phyloP scores from a whole-genome alignment of 78 protist genomes.

The Blattamonas nauphoetae region DNA sequence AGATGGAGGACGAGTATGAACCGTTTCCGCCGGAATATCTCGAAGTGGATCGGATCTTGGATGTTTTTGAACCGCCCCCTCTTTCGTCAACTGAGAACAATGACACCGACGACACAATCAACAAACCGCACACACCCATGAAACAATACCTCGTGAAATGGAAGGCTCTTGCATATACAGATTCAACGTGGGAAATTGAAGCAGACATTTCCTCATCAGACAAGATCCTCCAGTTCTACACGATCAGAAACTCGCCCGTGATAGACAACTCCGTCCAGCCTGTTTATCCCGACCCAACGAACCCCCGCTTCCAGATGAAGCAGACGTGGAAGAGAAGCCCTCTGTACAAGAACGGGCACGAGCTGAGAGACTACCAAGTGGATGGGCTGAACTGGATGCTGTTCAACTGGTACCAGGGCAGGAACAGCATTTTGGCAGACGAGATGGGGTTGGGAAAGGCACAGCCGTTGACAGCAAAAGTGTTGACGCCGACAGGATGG shows the following conservation, averaged over 20 bases:
- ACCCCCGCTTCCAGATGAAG: too few relatives aligned
- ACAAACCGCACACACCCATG: neutral
- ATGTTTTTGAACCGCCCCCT: neutral
- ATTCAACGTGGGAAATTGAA: conserved; percentile 6
- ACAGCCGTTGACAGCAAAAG: too few relatives aligned
- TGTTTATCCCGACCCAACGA: too few relatives aligned
- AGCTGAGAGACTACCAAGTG: conserved; percentile 13
- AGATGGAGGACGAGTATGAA: neutral
- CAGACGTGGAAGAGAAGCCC: too few relatives aligned
- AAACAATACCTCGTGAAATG: conserved; percentile 24
- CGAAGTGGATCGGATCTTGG: neutral
- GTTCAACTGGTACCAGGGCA: neutral
- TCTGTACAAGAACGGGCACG: too few relatives aligned
- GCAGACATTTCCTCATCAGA: neutral
- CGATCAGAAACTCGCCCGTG: neutral
- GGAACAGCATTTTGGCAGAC: conserved; percentile 11
- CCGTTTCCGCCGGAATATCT: neutral
- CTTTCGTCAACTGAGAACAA: neutral
- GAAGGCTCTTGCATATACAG: conserved; percentile 7
- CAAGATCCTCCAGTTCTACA: neutral
- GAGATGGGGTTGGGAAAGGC: conserved; percentile 32
- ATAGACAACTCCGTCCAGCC: too few relatives aligned
- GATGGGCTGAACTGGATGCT: conserved; percentile 18
- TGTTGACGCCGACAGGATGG: too few relatives aligned
- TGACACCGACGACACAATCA: neutral